These are phyloP conservation scores for Chalara sp. DNA, from an alignment of 2,329 filamentous ascomycete species.

Conservation along the genomic window DNA sequence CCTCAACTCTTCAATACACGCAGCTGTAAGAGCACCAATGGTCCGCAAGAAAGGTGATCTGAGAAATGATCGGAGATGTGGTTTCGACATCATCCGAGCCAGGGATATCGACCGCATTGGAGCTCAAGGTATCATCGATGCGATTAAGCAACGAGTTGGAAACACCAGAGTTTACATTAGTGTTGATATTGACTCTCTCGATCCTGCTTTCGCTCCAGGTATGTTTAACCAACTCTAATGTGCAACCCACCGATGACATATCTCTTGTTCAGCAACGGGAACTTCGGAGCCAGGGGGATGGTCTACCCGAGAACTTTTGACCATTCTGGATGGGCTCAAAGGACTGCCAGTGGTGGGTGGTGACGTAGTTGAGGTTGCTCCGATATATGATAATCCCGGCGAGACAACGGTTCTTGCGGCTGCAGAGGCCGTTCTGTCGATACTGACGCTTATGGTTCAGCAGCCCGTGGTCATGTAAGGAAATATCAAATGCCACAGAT, in stretches of 20 bases:
- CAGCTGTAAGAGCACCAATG: conserved; percentile 71
- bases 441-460: background rate
- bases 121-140: conserved; percentile 35
- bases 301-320: conserved; percentile 58
- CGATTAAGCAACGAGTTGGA: conserved; percentile 39
- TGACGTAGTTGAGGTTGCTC: conserved; percentile 56
- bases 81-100: conserved; percentile 50
- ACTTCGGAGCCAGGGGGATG: conserved; percentile 57
- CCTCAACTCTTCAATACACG: conserved; percentile 72
- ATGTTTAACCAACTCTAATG: conserved; percentile 10
- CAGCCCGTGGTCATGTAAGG: too few relatives aligned
- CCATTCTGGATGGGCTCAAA: conserved; percentile 50
- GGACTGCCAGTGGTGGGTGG: conserved; percentile 52
- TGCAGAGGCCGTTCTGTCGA: background rate
- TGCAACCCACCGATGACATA: too few relatives aligned
- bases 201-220: conserved; percentile 40
- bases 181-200: conserved; percentile 45
- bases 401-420: conserved; percentile 39
- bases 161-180: conserved; percentile 46
- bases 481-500: too few relatives aligned
- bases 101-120: conserved; percentile 41
- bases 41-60: conserved; percentile 36
- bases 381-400: conserved; percentile 53
- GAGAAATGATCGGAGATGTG: conserved; percentile 43
- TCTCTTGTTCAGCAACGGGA: conserved; percentile 39